Percentiles rank a stretch among this genome's conserved stretches.
Evolutionary conservation across 2,329 filamentous ascomycete genomes (phyloP).

Genomic region (Metarhizium robertsii): DNA sequence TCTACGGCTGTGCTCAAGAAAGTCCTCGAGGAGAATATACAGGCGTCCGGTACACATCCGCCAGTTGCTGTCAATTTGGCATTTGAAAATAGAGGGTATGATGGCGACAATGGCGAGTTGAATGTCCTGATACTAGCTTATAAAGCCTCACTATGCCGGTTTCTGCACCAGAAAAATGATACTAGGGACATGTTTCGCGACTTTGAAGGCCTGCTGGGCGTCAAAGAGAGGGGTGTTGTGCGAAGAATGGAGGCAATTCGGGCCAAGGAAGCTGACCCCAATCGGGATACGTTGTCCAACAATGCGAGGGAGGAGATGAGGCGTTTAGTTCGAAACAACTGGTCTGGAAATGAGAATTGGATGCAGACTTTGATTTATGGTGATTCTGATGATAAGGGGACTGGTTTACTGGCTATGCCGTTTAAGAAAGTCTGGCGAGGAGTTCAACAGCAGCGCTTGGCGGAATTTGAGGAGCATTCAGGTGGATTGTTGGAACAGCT

Average conservation of each 20-base stretch:
- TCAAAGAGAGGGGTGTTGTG: constrained; percentile 51
- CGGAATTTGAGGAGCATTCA: constrained; percentile 43
- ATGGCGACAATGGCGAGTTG: constrained; percentile 44
- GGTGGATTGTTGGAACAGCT: constrained; percentile 59
- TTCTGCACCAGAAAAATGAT: constrained; percentile 50
- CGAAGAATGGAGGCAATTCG: constrained; percentile 40
- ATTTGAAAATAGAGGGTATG: constrained; percentile 49
- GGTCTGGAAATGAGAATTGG: constrained; percentile 71
- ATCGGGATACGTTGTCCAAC: constrained; percentile 27
- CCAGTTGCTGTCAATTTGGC: constrained; percentile 46
- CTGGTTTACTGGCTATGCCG: constrained; percentile 53
- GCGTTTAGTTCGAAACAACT: constrained; percentile 58
- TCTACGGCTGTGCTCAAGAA: constrained; percentile 76
- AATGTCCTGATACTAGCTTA: constrained; percentile 65
- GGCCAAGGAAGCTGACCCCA: constrained; percentile 16
- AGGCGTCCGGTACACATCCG: constrained; percentile 28
- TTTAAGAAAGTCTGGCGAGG: constrained; percentile 66
- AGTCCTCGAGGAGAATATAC: constrained; percentile 36
- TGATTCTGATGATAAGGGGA: constrained; percentile 45
- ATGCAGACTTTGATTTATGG: constrained; percentile 61
- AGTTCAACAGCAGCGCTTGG: constrained; percentile 49
- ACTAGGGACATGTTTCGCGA: constrained; percentile 49
- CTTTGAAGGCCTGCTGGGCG: constrained; percentile 54
- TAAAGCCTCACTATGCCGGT: constrained; percentile 52
- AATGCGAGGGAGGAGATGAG: constrained; percentile 41